A percentile compares a stretch with the other conserved stretches of the same genome.
Conservation (phyloP, 106 monocot genomes). For the Dactylorhiza incarnata region DNA sequence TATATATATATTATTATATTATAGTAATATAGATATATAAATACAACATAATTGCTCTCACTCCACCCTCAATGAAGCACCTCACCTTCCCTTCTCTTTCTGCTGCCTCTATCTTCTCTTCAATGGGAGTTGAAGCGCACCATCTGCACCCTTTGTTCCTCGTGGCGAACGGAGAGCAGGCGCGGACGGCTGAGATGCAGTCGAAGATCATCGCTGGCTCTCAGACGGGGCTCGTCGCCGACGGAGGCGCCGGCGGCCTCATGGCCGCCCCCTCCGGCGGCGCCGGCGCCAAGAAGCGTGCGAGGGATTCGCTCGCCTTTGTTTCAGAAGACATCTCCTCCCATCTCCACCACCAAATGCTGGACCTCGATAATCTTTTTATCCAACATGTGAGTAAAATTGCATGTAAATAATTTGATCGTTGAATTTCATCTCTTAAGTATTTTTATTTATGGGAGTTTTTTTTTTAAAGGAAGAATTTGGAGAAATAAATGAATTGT, state of each 20-base stretch:
- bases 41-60: background rate
- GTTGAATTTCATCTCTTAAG: no score
- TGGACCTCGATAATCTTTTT: slow-evolving; percentile 42
- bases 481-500: no score
- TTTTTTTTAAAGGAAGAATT: no score
- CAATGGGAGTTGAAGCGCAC: slow-evolving; percentile 60
- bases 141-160: slow-evolving; percentile 28
- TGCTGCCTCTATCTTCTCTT: background rate
- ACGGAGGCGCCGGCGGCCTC: background rate
- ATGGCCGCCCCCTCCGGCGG: background rate
- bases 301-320: slow-evolving; percentile 11
- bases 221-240: background rate
- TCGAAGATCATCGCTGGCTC: background rate
- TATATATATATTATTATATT: no score
- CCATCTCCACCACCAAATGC: slow-evolving; percentile 16
- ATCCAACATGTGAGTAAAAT: slow-evolving; percentile 15
- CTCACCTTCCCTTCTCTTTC: background rate
- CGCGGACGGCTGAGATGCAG: background rate
- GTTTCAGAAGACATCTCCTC: slow-evolving; percentile 1
- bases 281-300: background rate
- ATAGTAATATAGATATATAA: background rate
- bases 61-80: background rate
- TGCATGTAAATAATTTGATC: no score
- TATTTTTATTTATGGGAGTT: no score
- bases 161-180: background rate